phyloP scores from a whole-genome alignment of 2,329 filamentous ascomycete species.

The Aspergillus pseudotamarii region DNA sequence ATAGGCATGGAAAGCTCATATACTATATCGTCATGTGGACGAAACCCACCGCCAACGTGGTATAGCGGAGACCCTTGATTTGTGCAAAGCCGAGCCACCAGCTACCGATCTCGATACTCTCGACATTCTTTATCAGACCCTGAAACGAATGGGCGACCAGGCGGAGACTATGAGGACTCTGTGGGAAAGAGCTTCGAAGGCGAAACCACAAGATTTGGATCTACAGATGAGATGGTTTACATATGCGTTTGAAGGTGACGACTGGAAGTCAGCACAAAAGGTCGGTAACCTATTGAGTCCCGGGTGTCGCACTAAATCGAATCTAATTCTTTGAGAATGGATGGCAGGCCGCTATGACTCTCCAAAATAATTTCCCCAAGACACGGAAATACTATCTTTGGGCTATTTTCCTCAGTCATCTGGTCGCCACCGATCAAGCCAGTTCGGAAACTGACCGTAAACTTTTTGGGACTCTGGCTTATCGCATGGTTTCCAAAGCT shows the following conservation, averaged over 20 bases:
- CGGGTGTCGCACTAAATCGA: neutral
- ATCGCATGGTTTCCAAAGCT: constrained; percentile 53
- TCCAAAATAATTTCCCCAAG: constrained; percentile 53
- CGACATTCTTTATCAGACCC: constrained; percentile 45
- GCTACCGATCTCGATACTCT: constrained; percentile 50
- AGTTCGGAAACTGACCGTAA: constrained; percentile 47
- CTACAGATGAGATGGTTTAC: constrained; percentile 51
- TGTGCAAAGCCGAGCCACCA: constrained; percentile 47
- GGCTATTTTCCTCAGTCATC: constrained; percentile 51
- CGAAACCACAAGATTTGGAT: constrained; percentile 46
- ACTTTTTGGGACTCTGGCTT: constrained; percentile 54
- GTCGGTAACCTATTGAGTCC: constrained; percentile 32
- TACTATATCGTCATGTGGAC: constrained; percentile 46
- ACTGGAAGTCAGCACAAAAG: constrained; percentile 54
- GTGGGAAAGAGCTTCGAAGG: constrained; percentile 52
- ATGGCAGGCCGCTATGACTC: constrained; percentile 51
- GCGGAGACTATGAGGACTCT: constrained; percentile 38
- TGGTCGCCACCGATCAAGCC: constrained; percentile 40
- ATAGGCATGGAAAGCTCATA: constrained; percentile 48
- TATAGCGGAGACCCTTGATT: constrained; percentile 44
- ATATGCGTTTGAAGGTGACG: constrained; percentile 42
- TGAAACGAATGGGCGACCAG: constrained; percentile 39
- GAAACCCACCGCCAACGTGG: constrained; percentile 46
- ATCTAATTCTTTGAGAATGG: constrained; percentile 14
- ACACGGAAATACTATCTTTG: constrained; percentile 53